Evolutionary conservation across 108 stramenopile species (phyloP).

Genomic region (Cyclotella distinguenda): DNA sequence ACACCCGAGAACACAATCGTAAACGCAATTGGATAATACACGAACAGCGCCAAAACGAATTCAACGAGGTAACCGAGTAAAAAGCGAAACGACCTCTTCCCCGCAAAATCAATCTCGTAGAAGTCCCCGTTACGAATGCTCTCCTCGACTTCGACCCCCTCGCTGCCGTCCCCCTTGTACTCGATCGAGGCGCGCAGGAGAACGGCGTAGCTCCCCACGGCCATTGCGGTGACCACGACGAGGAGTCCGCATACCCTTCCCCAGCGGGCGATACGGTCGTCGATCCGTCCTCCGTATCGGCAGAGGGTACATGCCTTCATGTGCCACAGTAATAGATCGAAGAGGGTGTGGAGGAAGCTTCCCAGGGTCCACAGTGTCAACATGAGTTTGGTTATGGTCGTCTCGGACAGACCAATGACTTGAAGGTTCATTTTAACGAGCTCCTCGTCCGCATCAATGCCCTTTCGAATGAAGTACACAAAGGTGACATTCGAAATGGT

Average conservation of each 20-base stretch:
- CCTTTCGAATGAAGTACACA: conserved; percentile 41
- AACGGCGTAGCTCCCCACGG: conserved; percentile 38
- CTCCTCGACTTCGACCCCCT: conserved; percentile 29
- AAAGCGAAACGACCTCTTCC: conserved; percentile 43
- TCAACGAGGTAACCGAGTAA: conserved; percentile 49
- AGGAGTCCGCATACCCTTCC: conserved; percentile 39
- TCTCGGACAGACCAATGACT: conserved; percentile 25
- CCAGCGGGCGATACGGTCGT: conserved; percentile 34
- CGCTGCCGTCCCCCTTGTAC: conserved; percentile 32
- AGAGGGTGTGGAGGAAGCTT: conserved; percentile 43
- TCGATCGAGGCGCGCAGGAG: conserved; percentile 43
- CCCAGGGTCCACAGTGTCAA: conserved; percentile 50
- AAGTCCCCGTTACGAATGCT: conserved; percentile 35
- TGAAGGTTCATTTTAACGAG: conserved; percentile 25
- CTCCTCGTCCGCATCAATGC: conserved; percentile 15
- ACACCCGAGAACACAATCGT: no score
- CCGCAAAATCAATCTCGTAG: conserved; percentile 34
- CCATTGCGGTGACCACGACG: conserved; percentile 36
- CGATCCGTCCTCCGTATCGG: conserved; percentile 36
- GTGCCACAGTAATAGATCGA: conserved; percentile 48
- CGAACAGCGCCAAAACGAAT: conserved; percentile 46
- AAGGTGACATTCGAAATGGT: conserved; percentile 49
- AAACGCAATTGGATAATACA: conserved; percentile 48
- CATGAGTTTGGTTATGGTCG: conserved; percentile 42
- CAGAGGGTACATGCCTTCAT: conserved; percentile 51